Evolutionary conservation across 2,329 filamentous ascomycete species (phyloP), one percentile per base, ranked within the genome.

Genomic region (Celoporthe dispersa): DNA sequence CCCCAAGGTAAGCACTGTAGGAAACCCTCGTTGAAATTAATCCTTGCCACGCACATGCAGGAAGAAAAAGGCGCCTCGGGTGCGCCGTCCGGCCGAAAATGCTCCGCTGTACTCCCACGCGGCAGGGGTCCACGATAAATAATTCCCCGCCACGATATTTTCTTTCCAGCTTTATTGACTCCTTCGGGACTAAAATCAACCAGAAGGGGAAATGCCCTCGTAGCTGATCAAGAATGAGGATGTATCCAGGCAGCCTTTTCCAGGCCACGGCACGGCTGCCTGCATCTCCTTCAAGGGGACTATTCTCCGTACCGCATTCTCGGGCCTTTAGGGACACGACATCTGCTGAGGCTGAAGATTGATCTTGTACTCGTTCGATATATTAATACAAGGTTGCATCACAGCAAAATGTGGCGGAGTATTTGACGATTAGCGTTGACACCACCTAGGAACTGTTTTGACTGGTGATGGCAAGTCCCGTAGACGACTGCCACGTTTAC

Each of bases 141-240:
- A 11, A 66, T 37, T 35, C 19, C 19, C 64, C 48, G 64, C 51
- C 64, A 66, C 33, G 57, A 37, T 60, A 33, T 57, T 28, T 57
- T 57, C 25, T 57, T 57, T 57, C 12, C 12, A 57, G 53, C 28
- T 57, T 31, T 57, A 33, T 37, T 37, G 57, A n/a, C 57, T n/a
- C 9, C 8, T 60, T 60, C 19, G 19, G 57, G 33, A 22, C 31
- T n/a, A 3, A 3, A 37, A 19, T 22, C 5, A 2, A 14, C 33
- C 31, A 60, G 33, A 37, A 37, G 12, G 19, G 57, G 57, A 22
- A 60, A 19, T 6, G 37, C 37, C 2, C 31, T n/a, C 33, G 33
- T 11, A 60, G 31, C 31, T 60, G 33, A 37, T 35, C 33, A 19
- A 14, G 16, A 33, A 37, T 14, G 33, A 22, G 14, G 19, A 31